Conservation (phyloP, 1,284 basidiomycete genomes). For the Pyrrhoderma lamaoense region DNA sequence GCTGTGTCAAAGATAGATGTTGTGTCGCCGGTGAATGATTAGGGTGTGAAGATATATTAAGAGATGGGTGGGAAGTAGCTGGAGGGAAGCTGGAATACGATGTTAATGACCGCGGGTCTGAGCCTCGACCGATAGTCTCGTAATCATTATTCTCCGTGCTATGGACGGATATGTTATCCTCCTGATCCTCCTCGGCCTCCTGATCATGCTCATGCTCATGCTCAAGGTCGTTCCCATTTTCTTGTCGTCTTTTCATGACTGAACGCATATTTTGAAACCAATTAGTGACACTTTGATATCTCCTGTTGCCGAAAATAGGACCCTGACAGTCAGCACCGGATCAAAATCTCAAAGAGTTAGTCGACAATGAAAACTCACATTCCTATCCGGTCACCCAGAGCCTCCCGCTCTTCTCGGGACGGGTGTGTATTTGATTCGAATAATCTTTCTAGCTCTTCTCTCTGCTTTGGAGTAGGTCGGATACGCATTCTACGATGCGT, state of each 20-base stretch:
- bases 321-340: conserved; percentile 15
- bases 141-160: conserved; percentile 8
- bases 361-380: conserved; percentile 44
- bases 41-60: conserved; percentile 9
- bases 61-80: conserved; percentile 23
- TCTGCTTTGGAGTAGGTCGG: conserved; percentile 56
- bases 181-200: conserved; percentile 16
- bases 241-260: conserved; percentile 59
- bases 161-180: conserved; percentile 34
- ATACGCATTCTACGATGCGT: conserved; percentile 49
- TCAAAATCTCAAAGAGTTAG: conserved; percentile 13
- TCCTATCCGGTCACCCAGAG: conserved; percentile 57
- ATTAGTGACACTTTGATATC: conserved; percentile 68
- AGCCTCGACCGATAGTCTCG: neutral
- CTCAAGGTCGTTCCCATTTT: conserved; percentile 21
- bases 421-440: conserved; percentile 60
- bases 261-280: conserved; percentile 82
- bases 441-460: conserved; percentile 55
- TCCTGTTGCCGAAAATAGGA: conserved; percentile 37
- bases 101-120: conserved; percentile 29
- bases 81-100: conserved; percentile 23
- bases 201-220: conserved; percentile 24
- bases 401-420: conserved; percentile 54
- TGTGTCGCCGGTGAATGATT: conserved; percentile 21
- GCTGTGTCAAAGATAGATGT: neutral